Evolutionary conservation across 768 basidiomycete species (phyloP).

Genomic region (Leccinum variicolor): DNA sequence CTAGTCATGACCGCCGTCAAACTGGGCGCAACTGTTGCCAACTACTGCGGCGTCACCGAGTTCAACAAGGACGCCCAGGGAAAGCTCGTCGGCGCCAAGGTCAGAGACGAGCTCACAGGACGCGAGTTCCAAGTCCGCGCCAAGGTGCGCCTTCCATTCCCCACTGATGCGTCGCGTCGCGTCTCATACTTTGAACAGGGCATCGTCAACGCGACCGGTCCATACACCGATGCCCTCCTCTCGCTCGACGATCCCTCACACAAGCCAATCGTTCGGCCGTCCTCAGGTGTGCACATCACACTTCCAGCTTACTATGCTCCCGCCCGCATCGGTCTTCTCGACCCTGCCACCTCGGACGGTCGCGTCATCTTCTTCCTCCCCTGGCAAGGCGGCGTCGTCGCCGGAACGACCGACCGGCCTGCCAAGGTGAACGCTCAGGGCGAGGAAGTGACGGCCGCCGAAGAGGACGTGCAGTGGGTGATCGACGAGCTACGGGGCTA

Average conservation of each 20-base stretch:
- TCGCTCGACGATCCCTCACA: slow-evolving; percentile 74
- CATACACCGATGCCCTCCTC: slow-evolving; percentile 85
- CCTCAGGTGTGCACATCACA: slow-evolving; percentile 93
- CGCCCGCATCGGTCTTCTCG: slow-evolving; percentile 90
- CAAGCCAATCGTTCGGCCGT: slow-evolving; percentile 87
- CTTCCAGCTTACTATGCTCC: slow-evolving; percentile 97
- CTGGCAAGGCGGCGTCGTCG: slow-evolving; percentile 97
- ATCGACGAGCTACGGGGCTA: slow-evolving; percentile 90
- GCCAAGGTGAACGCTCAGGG: slow-evolving; percentile 53
- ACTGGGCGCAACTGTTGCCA: slow-evolving; percentile 81
- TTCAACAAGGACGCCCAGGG: slow-evolving; percentile 67
- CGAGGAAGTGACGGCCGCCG: slow-evolving; percentile 73
- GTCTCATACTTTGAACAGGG: slow-evolving; percentile 44
- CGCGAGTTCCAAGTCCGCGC: slow-evolving; percentile 79
- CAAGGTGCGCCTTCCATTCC: slow-evolving; percentile 47
- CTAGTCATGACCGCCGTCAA: slow-evolving; percentile 93
- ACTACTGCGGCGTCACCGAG: slow-evolving; percentile 83
- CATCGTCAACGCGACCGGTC: slow-evolving; percentile 95
- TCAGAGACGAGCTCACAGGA: slow-evolving; percentile 82
- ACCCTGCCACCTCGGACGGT: slow-evolving; percentile 93
- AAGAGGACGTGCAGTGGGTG: slow-evolving; percentile 97
- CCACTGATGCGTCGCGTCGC: not conserved
- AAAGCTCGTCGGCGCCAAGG: slow-evolving; percentile 65
- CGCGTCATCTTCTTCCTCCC: slow-evolving; percentile 99
- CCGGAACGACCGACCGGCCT: slow-evolving; percentile 91